Base-by-base conservation (phyloP, 169 alveolate species). In the Eimeria brunetti region DNA sequence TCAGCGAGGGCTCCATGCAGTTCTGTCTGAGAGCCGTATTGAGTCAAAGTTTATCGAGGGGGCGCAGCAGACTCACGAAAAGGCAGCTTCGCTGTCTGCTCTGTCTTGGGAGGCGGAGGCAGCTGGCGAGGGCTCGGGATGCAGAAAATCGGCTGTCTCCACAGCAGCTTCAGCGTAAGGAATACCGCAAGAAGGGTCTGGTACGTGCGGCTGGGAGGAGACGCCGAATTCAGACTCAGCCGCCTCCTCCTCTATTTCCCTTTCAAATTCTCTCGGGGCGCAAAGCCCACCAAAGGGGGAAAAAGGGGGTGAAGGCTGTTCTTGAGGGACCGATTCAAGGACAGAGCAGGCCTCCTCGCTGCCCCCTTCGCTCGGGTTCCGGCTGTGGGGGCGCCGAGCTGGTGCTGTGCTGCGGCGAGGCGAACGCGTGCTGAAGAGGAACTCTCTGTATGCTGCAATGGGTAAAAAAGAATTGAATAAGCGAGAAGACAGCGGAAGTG, bases 141-240 rank as follows among this genome's bases (percentile, higher is more conserved):
- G 71, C 46, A 30, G 20, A 22, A 3, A 12, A 33, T 49, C 41
- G 46, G 30, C 69, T n/a, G 49, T 46, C 88, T 27, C 49, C 24
- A 8, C 53, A n/a, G 64, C 20, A 14, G 44, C 38, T 80, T 20
- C 88, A n/a, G 46, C 67, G 24, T 27, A n/a, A 20, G 62, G 69
- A 33, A 80, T 49, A 20, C 71, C 67, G 11, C 24, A n/a, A n/a
- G 71, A 80, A 49, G 88, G 88, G 27, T 51, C 88, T 4, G 88
- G 88, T 49, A 44, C 36, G 22, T 80, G 51, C 6, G 88, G 88
- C 46, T 80, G 88, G 20, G 88, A 80, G 12, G 88, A 49, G 27
- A 80, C 30, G 41, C 88, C 88, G 16, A 80, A 80, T 30, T 80
- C 88, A 24, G 62, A n/a, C 8, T 80, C 88, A 24, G 16, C 44